These are phyloP conservation scores for Litsea cubeba DNA, from an alignment of 164 flowering plant genomes.

Conservation along the genomic window DNA sequence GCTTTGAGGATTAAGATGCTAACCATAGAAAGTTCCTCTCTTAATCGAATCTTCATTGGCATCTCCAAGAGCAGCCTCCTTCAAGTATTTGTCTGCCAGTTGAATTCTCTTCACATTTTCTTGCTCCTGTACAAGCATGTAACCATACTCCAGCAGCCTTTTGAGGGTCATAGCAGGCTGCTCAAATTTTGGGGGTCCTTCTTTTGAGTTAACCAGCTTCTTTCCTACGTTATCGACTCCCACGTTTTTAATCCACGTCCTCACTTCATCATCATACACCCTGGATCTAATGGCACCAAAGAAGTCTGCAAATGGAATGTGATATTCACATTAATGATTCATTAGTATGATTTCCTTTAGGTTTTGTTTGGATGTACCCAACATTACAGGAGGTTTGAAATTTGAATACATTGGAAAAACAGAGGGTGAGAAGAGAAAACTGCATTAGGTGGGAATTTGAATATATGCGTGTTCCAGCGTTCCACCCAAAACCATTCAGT, in stretches of 20 bases:
- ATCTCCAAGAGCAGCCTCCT: slow-evolving; percentile 44
- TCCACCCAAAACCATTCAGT: not conserved
- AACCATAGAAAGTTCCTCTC: slow-evolving; percentile 32
- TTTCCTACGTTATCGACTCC: slow-evolving; percentile 38
- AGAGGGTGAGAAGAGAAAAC: not conserved
- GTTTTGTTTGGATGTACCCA: not conserved
- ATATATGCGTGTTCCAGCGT: not conserved
- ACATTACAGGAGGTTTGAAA: not conserved
- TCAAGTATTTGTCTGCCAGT: slow-evolving; percentile 41
- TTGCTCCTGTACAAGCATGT: slow-evolving; percentile 48
- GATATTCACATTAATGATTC: not conserved
- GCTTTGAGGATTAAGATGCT: slow-evolving; percentile 12
- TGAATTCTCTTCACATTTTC: slow-evolving; percentile 59
- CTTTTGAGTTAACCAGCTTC: slow-evolving; percentile 50
- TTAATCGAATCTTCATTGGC: slow-evolving; percentile 35
- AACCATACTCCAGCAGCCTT: slow-evolving; percentile 45
- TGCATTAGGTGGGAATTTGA: not conserved
- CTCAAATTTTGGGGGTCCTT: slow-evolving; percentile 49
- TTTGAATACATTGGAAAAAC: too few species aligned
- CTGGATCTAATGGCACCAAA: slow-evolving; percentile 51
- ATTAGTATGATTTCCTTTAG: not conserved
- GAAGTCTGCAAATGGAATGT: slow-evolving; percentile 31
- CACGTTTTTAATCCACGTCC: slow-evolving; percentile 39
- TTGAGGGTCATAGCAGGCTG: slow-evolving; percentile 40
- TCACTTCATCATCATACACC: slow-evolving; percentile 46